Base-by-base conservation (phyloP, 179 eudicot species). In the Beta lomatogona region DNA sequence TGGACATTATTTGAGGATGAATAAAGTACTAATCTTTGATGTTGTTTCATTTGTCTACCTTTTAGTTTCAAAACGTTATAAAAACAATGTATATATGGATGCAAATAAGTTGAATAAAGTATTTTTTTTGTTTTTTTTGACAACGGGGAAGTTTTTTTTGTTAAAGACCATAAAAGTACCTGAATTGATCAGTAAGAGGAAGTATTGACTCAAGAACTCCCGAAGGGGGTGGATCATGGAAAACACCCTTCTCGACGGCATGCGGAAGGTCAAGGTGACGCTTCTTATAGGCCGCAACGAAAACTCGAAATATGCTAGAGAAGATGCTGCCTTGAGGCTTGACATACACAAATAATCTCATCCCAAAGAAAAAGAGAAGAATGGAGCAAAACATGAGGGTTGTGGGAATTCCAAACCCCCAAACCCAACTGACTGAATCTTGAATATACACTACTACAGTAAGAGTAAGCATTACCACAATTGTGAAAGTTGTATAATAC, bases 371-470 rank as follows among this genome's bases (percentile, higher is more conserved):
- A 81, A 90, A 93, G 25, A 93, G 81, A 2, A 90, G 12, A 22
- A 91, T 90, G 1, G 92, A 86, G 50, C 81, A 54, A 9, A 86
- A 46, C 94, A 93, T 93, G 6, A 93, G 91, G 19, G 31, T 11
- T 3, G 94, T 86, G 3, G 94, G 97, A 19, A 93, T 82, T 0
- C 89, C 94, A 54, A 91, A 89, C 5, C 97, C 94, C 80, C 82
- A 63, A 15, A 84, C 82, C 97, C 97, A 93, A 57, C 97, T 91
- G 10, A 93, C 83, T 0, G 85, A 77, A 41, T 90, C 91, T 77
- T 93, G 97, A n/a, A 91, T 85, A 48, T 90, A 93, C 1, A 93
- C 94, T 16, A 91, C 81, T 13, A 90, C 80, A 0, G 97, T 93
- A 3, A 91, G 72, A 0, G 92, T 84, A n/a, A 93, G 9, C 78